Evolutionary conservation across 176 grass and related monocot genomes (phyloP), one percentile per base, ranked within the genome.

Genomic region (Oryza australiensis): DNA sequence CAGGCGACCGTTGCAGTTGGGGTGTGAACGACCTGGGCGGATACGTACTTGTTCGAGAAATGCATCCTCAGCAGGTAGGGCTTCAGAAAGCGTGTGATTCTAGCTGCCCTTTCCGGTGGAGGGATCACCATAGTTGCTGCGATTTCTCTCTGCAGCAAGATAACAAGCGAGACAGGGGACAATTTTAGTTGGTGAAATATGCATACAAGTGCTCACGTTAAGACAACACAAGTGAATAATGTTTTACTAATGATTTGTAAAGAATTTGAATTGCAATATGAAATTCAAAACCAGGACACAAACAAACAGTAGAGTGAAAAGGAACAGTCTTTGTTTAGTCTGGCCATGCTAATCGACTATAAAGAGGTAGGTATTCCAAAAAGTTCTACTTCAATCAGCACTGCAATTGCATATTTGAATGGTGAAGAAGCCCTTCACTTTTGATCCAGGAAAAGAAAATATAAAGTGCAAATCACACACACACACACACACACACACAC

Each of bases 1-100:
- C 70, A 85, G 1, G 91, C 92, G 3, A 90, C 76, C 0, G 87
- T 87, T 32, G 91, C 79, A 5, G 87, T 97, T 75, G 91, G 94
- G 8, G 73, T 87, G 43, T 94, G 94, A 33, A 97, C 26, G 32
- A 97, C 91, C 66, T 97, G 91, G 26, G 87, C 89, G 1, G 49
- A 87, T n/a, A 94, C 87, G 30, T 75, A 92, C 49, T 92, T 90
- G 82, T 92, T 90, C 24, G 94, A 76, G 91, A 97, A 94, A 79
- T 92, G 77, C 94, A 92, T 97, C 80, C 78, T 94, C 79, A 94
- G 32, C 3, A 97, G 71, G 72, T 97, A 97, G 1, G 91, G 91
- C 77, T 93, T 89, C 18, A 93, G 88, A 74, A 77, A 94, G 20
- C 77, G 73, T 63, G 49, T 81, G 22, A 94, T 74, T 34, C 94